These are phyloP conservation scores for Rhododendron molle DNA, from an alignment of 148 eudicot genomes.

Conservation along the genomic window DNA sequence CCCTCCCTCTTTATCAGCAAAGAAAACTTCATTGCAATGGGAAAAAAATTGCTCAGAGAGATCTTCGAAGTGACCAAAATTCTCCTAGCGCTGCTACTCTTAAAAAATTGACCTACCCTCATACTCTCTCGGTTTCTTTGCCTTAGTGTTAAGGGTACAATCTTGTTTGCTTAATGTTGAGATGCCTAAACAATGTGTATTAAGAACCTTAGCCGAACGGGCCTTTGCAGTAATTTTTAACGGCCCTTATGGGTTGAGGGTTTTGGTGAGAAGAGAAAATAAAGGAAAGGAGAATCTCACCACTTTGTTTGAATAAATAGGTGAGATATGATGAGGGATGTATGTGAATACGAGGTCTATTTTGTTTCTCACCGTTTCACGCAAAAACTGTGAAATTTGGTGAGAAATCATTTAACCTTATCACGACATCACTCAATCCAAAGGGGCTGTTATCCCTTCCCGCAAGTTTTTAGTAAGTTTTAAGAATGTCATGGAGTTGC, in stretches of 20 bases:
- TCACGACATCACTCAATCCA: background rate
- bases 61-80: too few relatives aligned
- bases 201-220: too few relatives aligned
- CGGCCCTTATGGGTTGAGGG: background rate
- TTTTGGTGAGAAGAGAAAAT: background rate
- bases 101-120: too few relatives aligned
- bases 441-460: background rate
- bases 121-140: background rate
- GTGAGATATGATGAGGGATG: background rate
- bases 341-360: background rate
- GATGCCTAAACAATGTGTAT: background rate
- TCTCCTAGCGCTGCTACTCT: too few relatives aligned
- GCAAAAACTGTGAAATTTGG: background rate
- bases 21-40: background rate
- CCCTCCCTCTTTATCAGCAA: background rate
- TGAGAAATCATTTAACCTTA: background rate
- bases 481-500: background rate
- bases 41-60: too few relatives aligned
- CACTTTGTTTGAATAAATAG: background rate
- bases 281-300: background rate
- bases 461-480: background rate
- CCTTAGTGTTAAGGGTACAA: background rate
- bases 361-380: background rate
- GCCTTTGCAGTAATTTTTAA: background rate
- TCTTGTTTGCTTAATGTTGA: conserved; percentile 1